These are phyloP conservation scores for Candida golubevii DNA, from an alignment of 805 yeast genomes.

Conservation along the genomic window DNA sequence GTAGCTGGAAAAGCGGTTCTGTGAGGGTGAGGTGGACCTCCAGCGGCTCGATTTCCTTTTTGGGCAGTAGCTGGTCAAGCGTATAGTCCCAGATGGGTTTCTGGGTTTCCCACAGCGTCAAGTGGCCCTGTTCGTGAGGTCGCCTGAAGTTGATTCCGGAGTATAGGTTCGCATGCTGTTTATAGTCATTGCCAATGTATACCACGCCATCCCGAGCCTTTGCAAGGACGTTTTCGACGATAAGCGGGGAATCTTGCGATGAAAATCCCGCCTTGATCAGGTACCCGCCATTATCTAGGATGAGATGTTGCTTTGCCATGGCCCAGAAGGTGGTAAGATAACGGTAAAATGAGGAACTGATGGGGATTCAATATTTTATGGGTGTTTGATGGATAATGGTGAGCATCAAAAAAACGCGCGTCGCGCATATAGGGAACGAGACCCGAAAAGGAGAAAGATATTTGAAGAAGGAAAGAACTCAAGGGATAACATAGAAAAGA, in stretches of 20 bases:
- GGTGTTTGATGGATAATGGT: not conserved
- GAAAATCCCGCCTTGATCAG: constrained; percentile 54
- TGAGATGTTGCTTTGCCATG: constrained; percentile 29
- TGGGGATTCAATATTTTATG: not conserved
- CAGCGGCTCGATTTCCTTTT: constrained; percentile 34
- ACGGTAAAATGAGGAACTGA: too few relatives aligned
- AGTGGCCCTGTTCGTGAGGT: constrained; percentile 85
- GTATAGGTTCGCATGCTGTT: constrained; percentile 60
- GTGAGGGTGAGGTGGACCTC: constrained; percentile 64
- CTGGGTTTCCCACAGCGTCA: constrained; percentile 88
- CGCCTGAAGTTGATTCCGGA: constrained; percentile 71
- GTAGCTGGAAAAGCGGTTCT: constrained; percentile 78
- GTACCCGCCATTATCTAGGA: constrained; percentile 89
- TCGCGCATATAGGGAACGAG: too few relatives aligned
- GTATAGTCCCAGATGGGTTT: constrained; percentile 87
- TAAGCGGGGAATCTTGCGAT: constrained; percentile 34
- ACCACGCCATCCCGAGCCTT: constrained; percentile 71
- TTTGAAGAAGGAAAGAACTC: too few relatives aligned
- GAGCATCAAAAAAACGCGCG: too few relatives aligned
- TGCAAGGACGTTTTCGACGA: constrained; percentile 65
- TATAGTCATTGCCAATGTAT: constrained; percentile 66
- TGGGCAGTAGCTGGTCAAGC: constrained; percentile 41
- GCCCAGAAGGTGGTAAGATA: not conserved
- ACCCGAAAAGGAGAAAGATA: too few relatives aligned
- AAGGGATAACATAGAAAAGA: too few relatives aligned